Evolutionary conservation across 2,329 filamentous ascomycete genomes (phyloP), one percentile per base, ranked within the genome.

Genomic region (Paracoccidioides brasiliensis): DNA sequence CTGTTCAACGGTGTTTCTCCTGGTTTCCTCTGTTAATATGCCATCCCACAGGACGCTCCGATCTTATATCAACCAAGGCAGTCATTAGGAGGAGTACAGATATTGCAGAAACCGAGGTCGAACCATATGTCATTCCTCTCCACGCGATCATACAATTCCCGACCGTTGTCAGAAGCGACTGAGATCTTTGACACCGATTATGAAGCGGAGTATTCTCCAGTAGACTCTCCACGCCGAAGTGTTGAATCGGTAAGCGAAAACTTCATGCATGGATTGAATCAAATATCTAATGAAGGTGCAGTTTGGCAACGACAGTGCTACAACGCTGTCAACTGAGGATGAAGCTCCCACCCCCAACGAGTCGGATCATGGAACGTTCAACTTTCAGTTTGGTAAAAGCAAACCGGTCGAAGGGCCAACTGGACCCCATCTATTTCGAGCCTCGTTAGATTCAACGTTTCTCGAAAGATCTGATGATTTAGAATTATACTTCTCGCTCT

Each of bases 401-500:
- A 66, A 85, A 69, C 78, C 83, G 30, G 84, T 91, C 10, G 79
- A 90, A 68, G 90, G 90, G 0, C 90, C 90, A 3, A 80, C 81
- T 63, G 90, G 90, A 1, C 90, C 90, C n/a, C 90, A 96, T 72
- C 78, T 96, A 15, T 95, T 96, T 72, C 82, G 87, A 78, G 80
- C 44, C 79, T 83, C 53, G 43, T 55, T 63, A 37, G 58, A 56
- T 52, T 62, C 61, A 12, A 60, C 61, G 6, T 55, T 55, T 42
- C 54, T 53, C 40, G 57, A 54, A 32, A 58, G 15, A 55, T 53
- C 42, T 44, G 58, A 53, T 14, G 58, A 52, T 53, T 55, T 55
- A 33, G 58, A 51, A 55, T 57, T 52, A 54, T 56, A 56, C 33
- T 57, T 58, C 32, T 53, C 58, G n/a, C 33, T 57, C 8, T 59